Base-by-base conservation (phyloP, 1,139 yeast species). In the Geotrichum klebahnii region DNA sequence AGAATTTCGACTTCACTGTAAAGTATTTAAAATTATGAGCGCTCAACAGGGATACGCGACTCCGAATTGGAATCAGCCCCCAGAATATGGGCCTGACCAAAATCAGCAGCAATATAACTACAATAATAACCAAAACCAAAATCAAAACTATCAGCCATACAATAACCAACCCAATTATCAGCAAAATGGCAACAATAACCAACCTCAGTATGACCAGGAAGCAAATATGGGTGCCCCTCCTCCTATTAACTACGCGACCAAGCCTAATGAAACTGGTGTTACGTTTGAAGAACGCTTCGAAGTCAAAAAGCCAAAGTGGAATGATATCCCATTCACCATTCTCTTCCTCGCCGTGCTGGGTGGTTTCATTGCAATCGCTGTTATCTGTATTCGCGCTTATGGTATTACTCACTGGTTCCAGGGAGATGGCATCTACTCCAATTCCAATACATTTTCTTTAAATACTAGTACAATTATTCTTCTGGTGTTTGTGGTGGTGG, bases 361-460 rank as follows among this genome's bases (percentile, higher is more conserved):
- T 20, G 96, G 92, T 0, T 87, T 87, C 63, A 66, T 81, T 39
- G 90, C 81, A 0, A 72, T 89, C 38, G 84, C 95, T 0, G 84
- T 78, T 4, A 75, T 87, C 45, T 78, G 87, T 0, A 67, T 89
- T 55, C 73, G 79, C 57, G 83, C 86, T 8, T 82, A 85, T 70
- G 71, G 77, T 12, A 59, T 70, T 39, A 77, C 81, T 6, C 75
- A 77, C 60, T 69, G 78, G 24, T 72, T 70, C 52, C 79, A 78
- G 56, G 90, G 92, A n/a, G 69, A 78, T 10, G 79, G 87, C 2
- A 82, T 85, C 55, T 84, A 88, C 67, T 70, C 74, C 49, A 63
- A 77, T 12, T 63, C 68, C 26, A 72, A 78, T 52, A 62, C 76
- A 14, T 83, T 84, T 63, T 76, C 88, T 3, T 64, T 87, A 66